A percentile compares a stretch with the other conserved stretches of the same genome.
Conservation (phyloP, 1,284 basidiomycete genomes). For the Microbotryomycetes sp. region DNA sequence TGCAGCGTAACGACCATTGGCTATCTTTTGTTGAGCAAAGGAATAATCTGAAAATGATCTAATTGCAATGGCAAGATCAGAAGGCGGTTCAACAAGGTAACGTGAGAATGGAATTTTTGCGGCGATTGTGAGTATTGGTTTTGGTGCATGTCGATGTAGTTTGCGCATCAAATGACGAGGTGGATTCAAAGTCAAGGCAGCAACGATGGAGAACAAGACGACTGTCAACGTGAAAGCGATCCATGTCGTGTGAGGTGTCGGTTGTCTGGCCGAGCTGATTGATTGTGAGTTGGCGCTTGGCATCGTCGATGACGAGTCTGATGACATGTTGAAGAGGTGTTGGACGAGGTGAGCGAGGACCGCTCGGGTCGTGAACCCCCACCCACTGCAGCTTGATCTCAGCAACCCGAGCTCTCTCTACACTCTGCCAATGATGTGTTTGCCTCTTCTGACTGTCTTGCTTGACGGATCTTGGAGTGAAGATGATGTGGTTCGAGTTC, state of each 20-base stretch:
- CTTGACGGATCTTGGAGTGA: too few relatives aligned
- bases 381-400: too few relatives aligned
- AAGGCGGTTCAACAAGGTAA: background rate
- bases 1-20: conserved; percentile 10
- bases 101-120: background rate
- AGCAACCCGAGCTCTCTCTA: too few relatives aligned
- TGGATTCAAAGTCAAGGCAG: conserved; percentile 4
- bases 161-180: conserved; percentile 1
- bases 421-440: too few relatives aligned
- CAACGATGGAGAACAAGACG: conserved; percentile 15
- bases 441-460: too few relatives aligned
- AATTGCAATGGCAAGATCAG: conserved; percentile 17
- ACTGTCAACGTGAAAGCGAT: conserved; percentile 14
- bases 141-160: background rate
- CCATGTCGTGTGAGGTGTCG: background rate
- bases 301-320: too few relatives aligned
- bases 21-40: conserved; percentile 2
- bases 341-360: too few relatives aligned
- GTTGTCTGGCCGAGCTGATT: background rate
- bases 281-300: too few relatives aligned
- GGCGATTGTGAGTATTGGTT: background rate
- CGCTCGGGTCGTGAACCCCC: too few relatives aligned
- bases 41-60: conserved; percentile 16
- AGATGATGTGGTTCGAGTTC: too few relatives aligned
- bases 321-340: background rate